Percentiles rank a stretch among this genome's conserved stretches.
Conservation (phyloP, 306 rosid species). For the Cotoneaster glaucophyllus region DNA sequence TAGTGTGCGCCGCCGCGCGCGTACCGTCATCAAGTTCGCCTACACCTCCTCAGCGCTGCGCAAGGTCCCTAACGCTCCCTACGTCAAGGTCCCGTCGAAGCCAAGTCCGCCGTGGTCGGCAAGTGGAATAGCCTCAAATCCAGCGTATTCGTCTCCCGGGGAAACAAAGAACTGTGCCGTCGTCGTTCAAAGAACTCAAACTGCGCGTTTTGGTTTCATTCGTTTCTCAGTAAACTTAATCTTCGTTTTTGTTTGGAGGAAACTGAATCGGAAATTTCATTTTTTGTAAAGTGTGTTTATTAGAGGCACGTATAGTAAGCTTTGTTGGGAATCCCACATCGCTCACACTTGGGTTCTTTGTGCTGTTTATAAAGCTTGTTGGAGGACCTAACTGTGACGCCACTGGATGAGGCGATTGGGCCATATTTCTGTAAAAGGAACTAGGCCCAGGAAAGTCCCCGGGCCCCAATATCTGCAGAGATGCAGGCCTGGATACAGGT, state of each 20-base stretch:
- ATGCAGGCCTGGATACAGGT: slow-evolving; percentile 4
- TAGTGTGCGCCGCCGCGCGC: slow-evolving; percentile 59
- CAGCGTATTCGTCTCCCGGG: slow-evolving; percentile 39
- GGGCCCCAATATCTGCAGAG: slow-evolving; percentile 8
- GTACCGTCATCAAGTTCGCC: slow-evolving; percentile 42
- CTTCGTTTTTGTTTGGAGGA: background rate
- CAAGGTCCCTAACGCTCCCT: slow-evolving; percentile 50
- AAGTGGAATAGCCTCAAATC: slow-evolving; percentile 45
- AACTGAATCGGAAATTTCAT: background rate
- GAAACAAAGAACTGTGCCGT: slow-evolving; percentile 69
- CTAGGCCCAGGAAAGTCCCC: slow-evolving; percentile 2
- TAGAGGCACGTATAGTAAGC: too few species aligned
- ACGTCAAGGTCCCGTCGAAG: slow-evolving; percentile 50
- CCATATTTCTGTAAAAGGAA: background rate
- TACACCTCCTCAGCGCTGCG: slow-evolving; percentile 45
- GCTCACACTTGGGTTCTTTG: background rate
- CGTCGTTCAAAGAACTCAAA: slow-evolving; percentile 63
- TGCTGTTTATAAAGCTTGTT: background rate
- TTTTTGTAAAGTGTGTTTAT: background rate
- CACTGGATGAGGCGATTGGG: background rate
- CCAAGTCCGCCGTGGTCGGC: slow-evolving; percentile 50
- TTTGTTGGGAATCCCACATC: background rate
- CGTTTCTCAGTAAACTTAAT: background rate
- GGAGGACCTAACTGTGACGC: fast-evolving
- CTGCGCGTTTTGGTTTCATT: slow-evolving; percentile 31